Evolutionary conservation across 2,329 filamentous ascomycete genomes (phyloP), one percentile per base, ranked within the genome.

Genomic region (Anthostomella pinea): DNA sequence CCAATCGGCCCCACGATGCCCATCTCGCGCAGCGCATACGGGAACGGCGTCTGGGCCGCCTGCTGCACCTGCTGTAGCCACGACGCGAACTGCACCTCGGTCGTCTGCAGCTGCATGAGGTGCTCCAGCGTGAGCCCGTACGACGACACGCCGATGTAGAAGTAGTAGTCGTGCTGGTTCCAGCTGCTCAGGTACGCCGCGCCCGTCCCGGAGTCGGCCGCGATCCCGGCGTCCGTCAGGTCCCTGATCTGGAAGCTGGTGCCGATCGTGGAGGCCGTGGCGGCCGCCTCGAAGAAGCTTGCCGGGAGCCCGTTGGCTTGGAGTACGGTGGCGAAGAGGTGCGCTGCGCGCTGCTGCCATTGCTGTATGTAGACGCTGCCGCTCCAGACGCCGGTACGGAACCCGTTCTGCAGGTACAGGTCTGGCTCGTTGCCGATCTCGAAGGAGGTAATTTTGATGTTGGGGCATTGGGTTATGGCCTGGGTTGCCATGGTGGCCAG

Each of bases 111-210:
- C 33, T 65, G 54, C 63, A 69, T 66, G 26, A 74, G 62, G 22
- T 61, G 55, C 42, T 66, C 53, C 6, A 73, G 59, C 0, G 67
- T 72, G 25, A 75, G 49, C 2, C 60, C 52, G 34, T 62, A 64
- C 1, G 51, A 52, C 5, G 70, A 68, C 4, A 73, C 68, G 20
- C 64, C 67, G 41, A 74, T 65, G 51, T 70, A 73, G 48, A 73
- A 73, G 49, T 68, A 72, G 56, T 74, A 75, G 51, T 74, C 67
- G 52, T 75, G 71, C 55, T 74, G 70, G 44, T 73, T 74, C 70
- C 69, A 74, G 18, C 56, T 58, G 11, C 35, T 33, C 2, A 49
- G 35, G 16, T 36, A 64, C 51, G 39, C 70, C 52, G 43, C 61
- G 66, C 13, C 36, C 30, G 16, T 45, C 22, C 55, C 52, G 20